phyloP scores from a whole-genome alignment of 2,329 filamentous ascomycete genomes.

The Penicillium italicum region DNA sequence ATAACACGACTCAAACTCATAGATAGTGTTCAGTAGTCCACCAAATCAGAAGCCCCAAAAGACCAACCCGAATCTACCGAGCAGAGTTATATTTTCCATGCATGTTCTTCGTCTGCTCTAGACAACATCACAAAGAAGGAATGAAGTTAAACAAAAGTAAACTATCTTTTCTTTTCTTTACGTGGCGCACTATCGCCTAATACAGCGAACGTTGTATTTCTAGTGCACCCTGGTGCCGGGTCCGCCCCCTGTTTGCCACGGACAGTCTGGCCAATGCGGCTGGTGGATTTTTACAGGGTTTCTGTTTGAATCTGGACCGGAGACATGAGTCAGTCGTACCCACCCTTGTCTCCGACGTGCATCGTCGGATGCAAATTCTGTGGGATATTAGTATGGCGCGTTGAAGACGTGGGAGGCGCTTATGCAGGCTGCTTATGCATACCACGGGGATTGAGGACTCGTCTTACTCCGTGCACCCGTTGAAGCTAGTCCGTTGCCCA shows the following conservation, averaged over 20 bases:
- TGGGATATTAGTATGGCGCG: neutral
- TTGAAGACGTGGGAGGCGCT: constrained; percentile 13
- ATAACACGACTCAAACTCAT: neutral
- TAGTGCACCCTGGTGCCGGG: constrained; percentile 11
- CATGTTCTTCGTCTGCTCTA: constrained; percentile 38
- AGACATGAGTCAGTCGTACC: neutral
- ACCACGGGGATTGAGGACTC: neutral
- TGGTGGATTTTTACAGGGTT: neutral
- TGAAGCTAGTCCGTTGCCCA: neutral
- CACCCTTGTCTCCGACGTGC: constrained; percentile 3
- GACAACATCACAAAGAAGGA: neutral
- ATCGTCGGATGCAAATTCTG: constrained; percentile 2
- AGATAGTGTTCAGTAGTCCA: neutral
- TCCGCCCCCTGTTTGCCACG: constrained; percentile 1
- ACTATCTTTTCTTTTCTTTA: neutral
- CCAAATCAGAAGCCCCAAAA: neutral
- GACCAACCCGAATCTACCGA: constrained; percentile 2
- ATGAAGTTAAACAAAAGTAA: neutral
- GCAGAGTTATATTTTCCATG: constrained; percentile 35
- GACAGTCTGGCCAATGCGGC: neutral
- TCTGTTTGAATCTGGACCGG: constrained; percentile 6
- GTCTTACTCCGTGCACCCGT: neutral
- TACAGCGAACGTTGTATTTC: constrained; percentile 6
- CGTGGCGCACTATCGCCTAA: constrained; percentile 6
- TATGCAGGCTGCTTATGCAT: constrained; percentile 7